Evolutionary conservation across 2,329 filamentous ascomycete genomes (phyloP), one percentile per base, ranked within the genome.

Genomic region (Colletotrichum sp.): DNA sequence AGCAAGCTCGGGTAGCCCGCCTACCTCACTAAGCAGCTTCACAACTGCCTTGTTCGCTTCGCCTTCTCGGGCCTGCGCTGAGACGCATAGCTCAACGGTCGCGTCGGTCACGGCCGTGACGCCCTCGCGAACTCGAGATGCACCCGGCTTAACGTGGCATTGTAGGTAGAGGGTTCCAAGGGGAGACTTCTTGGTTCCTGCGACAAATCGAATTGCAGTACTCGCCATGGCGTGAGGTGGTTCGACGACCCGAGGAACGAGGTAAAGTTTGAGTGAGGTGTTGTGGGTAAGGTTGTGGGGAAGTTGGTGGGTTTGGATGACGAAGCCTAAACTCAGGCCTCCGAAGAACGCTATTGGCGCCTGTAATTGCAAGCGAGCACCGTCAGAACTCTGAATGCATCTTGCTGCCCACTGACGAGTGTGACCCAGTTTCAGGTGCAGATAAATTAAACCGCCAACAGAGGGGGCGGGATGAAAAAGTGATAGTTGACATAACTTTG

Each of bases 1-100:
- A 48, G 12, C 1, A 48, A 48, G 22, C 18, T 2, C 16, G 3
- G 24, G 8, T n/a, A 18, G 30, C 2, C 7, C 6, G 18, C 59
- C 2, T 79, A 92, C 92, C 80, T 91, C 85, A 77, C 93, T 92
- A 71, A 95, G 84, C 6, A 95, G 84, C 48, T 89, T 86, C 65
- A 92, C 84, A 4, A 94, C 91, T 6, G 93, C 93, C 80, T 90
- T 90, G 81, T 95, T 95, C 7, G 93, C 91, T 81, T 94, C 92
- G 16, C 93, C 93, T 16, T 95, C 92, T 76, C 89, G 88, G 13
- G 93, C 88, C 77, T 90, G 92, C 0, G 92, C 93, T 1, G 93
- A 85, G 4, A 95, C 93, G 64, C 92, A 93, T 2, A 95, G 82
- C 75, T 94, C 90, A 63, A 95, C 88, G 3, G 85, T 85, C 8